Evolutionary conservation across 208 protist genomes (phyloP), one percentile per base, ranked within the genome.

Genomic region (Acanthamoeba castellanii): DNA sequence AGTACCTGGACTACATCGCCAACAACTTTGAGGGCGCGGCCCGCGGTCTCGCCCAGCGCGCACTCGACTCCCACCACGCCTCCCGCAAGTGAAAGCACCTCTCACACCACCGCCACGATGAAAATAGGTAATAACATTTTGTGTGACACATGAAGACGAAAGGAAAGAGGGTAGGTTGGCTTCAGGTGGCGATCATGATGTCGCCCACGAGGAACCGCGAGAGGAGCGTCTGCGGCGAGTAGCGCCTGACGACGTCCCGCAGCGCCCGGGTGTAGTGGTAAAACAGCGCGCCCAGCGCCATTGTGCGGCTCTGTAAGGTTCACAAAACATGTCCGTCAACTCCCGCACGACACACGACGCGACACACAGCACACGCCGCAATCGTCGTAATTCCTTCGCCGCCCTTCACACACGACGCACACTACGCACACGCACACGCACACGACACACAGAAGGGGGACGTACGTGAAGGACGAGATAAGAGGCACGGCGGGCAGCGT

Each of bases 1-100:
- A 37, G 34, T 96, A 96, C 70, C 47, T 96, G 30, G 11, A 82
- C 68, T 96, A 76, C 92, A 87, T 64, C 59, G 7, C 66, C n/a
- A 1, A 37, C 20, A 85, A 9, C 22, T 92, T 95, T 20, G 0
- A 1, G 61, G 9, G 9, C 5, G 45, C 50, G 18, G 57, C 59
- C 70, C 70, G 61, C 42, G 13, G 30, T 5, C 61, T 78, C 89
- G 42, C 81, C 27, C 22, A 32, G n/a, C 82, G 85, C 13, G 94
- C 94, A 0, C 87, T 85, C 37, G 95, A 94, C 18, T 0, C 72
- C 72, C 47, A 81, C 72, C 32, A 50, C 18, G 72, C 72, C 34
- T 76, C 68, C 55, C 55, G 55, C 55, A 18, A 59, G 55, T 59
- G 55, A 59, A 3, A 42, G 37, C 37, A 3, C 37, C 37, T 42